phyloP scores from a whole-genome alignment of 768 basidiomycete species.

The Trametes sanguinea region DNA sequence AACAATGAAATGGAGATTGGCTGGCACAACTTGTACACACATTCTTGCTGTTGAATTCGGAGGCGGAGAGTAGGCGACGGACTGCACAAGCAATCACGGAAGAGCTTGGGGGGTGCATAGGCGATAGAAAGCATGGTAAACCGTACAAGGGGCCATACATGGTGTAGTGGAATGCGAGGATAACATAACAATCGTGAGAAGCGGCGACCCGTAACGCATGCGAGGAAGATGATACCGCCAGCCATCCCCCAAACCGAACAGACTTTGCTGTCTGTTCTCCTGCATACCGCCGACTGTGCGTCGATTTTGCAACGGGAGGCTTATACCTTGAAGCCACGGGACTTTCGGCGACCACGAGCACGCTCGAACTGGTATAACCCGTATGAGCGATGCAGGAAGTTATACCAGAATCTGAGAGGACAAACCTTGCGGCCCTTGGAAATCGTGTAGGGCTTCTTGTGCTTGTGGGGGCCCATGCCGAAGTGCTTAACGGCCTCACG shows the following conservation, averaged over 20 bases:
- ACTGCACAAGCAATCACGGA: not conserved
- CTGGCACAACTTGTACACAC: not conserved
- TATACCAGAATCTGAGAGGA: not conserved
- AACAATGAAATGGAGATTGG: no score
- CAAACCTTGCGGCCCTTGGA: constrained; percentile 94
- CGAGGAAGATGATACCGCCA: constrained; percentile 18
- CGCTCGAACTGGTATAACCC: constrained; percentile 74
- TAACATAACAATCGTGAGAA: constrained; percentile 22
- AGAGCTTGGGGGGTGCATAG: constrained; percentile 15
- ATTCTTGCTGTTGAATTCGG: not conserved
- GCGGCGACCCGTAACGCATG: constrained; percentile 19
- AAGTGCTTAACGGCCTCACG: constrained; percentile 98
- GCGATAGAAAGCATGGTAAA: constrained; percentile 24
- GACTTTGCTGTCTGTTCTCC: constrained; percentile 10
- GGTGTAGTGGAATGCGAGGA: constrained; percentile 14
- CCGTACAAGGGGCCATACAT: constrained; percentile 23
- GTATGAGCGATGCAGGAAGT: not conserved
- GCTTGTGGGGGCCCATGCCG: constrained; percentile 96
- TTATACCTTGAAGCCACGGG: constrained; percentile 95
- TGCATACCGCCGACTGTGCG: constrained; percentile 31
- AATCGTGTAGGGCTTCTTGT: constrained; percentile 96
- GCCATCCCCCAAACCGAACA: constrained; percentile 15
- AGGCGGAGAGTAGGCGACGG: not conserved
- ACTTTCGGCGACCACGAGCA: constrained; percentile 98
- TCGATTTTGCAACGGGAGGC: constrained; percentile 35